Conservation (phyloP, 257 asterid species). For the Leonotis leonurus region DNA sequence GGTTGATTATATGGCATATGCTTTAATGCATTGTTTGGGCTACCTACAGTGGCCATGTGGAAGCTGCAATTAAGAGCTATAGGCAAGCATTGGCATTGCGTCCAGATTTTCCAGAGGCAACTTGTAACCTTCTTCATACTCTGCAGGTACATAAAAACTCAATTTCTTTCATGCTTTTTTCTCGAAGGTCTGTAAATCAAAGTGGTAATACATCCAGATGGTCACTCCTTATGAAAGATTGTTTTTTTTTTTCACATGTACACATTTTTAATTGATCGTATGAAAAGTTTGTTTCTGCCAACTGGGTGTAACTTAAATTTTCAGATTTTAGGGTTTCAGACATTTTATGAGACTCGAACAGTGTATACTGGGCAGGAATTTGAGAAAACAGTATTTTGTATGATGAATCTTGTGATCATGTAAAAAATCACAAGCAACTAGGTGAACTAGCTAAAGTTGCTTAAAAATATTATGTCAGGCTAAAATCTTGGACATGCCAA, state of each 20-base stretch:
- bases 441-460: background rate
- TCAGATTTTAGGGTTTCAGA: background rate
- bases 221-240: background rate
- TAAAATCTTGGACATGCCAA: background rate
- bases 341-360: background rate
- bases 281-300: background rate
- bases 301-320: background rate
- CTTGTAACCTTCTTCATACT: conserved; percentile 96
- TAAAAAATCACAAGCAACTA: background rate
- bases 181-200: background rate
- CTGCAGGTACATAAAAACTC: conserved; percentile 53
- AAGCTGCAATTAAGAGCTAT: conserved; percentile 90
- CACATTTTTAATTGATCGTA: background rate
- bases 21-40: conserved; percentile 11
- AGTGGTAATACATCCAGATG: background rate
- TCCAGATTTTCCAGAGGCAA: conserved; percentile 97
- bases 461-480: background rate
- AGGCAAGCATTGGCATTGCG: conserved; percentile 82
- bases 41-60: conserved; percentile 71
- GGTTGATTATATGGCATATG: background rate
- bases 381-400: background rate
- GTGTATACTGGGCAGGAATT: background rate
- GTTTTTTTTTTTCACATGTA: background rate
- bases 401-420: background rate
- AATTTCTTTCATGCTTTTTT: background rate